Evolutionary conservation across 306 rosid genomes (phyloP).

Genomic region (Quercus wislizeni): DNA sequence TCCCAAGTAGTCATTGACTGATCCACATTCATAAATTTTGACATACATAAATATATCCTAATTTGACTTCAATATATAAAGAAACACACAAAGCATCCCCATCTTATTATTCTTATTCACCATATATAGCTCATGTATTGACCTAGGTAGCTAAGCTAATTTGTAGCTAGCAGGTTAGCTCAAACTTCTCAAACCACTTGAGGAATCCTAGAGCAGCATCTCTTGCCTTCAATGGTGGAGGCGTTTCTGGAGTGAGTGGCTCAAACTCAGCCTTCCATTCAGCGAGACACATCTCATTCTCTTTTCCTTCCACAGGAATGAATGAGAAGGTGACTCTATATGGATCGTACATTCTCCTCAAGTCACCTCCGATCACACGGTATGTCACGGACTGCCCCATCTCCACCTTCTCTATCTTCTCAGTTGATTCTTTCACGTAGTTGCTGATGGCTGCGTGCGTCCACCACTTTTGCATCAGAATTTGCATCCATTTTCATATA

Average conservation of each 20-base stretch:
- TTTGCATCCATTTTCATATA: background rate
- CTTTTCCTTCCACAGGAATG: constrained; percentile 31
- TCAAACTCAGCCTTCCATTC: constrained; percentile 38
- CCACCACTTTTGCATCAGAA: background rate
- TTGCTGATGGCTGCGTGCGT: constrained; percentile 17
- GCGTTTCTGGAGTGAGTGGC: constrained; percentile 17
- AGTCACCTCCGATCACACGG: constrained; percentile 38
- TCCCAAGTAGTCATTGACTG: too few relatives aligned
- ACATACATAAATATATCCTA: too few relatives aligned
- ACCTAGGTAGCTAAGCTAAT: background rate
- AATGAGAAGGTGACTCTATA: constrained; percentile 44
- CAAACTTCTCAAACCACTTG: constrained; percentile 35
- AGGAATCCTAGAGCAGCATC: constrained; percentile 43
- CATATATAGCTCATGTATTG: background rate
- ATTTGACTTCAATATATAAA: too few relatives aligned
- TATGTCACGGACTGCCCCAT: constrained; percentile 32
- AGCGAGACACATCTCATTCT: constrained; percentile 26
- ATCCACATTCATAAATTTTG: too few relatives aligned
- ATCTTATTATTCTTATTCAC: background rate
- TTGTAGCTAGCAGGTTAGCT: background rate
- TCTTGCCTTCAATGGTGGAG: constrained; percentile 37
- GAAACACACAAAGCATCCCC: background rate
- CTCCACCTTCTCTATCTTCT: constrained; percentile 43
- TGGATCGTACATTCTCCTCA: constrained; percentile 33
- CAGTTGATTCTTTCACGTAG: constrained; percentile 40